Percentiles rank a stretch among this genome's conserved stretches.
These are phyloP conservation scores for Geranium brycei DNA, from an alignment of 345 rosid species.

Conservation along the genomic window DNA sequence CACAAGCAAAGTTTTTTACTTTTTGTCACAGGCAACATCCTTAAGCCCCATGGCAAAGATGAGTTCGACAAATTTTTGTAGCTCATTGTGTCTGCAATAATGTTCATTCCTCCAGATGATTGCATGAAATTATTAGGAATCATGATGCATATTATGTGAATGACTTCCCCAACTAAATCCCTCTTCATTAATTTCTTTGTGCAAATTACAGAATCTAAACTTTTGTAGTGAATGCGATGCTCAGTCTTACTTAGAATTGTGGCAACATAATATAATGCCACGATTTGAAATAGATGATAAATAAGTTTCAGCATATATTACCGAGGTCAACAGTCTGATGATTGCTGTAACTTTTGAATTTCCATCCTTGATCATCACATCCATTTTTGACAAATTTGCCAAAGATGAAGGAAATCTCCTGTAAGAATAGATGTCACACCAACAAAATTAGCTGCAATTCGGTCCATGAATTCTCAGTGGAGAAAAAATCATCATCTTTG, in stretches of 20 bases:
- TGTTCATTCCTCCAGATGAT: too few relatives aligned
- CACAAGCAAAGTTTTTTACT: too few relatives aligned
- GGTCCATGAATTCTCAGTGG: not conserved
- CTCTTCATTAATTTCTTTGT: too few relatives aligned
- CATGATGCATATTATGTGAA: too few relatives aligned
- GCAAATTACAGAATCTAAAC: too few relatives aligned
- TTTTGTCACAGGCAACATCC: too few relatives aligned
- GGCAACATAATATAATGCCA: not conserved
- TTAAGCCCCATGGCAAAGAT: too few relatives aligned
- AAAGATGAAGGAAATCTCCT: conserved; percentile 75
- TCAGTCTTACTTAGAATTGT: not conserved
- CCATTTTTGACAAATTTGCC: conserved; percentile 63
- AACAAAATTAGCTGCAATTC: conserved; percentile 4
- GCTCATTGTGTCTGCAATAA: too few relatives aligned
- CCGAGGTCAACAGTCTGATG: conserved; percentile 62
- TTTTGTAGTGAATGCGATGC: not conserved
- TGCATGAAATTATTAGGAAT: too few relatives aligned
- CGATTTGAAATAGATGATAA: not conserved
- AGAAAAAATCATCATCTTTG: not conserved
- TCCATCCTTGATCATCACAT: conserved; percentile 51
- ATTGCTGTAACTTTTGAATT: conserved; percentile 47
- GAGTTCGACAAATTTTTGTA: too few relatives aligned
- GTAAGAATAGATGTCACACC: conserved; percentile 12
- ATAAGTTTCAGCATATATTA: conserved; percentile 15
- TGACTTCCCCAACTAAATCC: too few relatives aligned